These are phyloP conservation scores for Tylopilus balloui DNA, from an alignment of 768 basidiomycete species.

Conservation along the genomic window DNA sequence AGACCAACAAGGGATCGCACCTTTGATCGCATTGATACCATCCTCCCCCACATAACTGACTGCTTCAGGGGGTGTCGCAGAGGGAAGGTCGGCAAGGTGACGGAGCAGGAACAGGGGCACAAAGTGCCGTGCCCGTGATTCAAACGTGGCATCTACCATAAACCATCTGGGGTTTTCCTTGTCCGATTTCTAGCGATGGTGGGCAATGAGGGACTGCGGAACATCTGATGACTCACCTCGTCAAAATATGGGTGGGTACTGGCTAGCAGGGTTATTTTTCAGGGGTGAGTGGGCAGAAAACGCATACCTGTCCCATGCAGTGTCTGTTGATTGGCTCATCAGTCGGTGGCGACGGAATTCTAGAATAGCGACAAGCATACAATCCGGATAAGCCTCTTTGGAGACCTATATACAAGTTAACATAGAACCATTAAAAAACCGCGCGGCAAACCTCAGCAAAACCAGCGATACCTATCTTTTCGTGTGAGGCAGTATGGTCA, in stretches of 20 bases:
- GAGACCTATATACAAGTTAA: constrained; percentile 46
- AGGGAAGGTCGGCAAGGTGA: constrained; percentile 45
- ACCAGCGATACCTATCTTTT: constrained; percentile 61
- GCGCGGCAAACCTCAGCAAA: constrained; percentile 64
- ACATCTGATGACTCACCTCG: constrained; percentile 38
- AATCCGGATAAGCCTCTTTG: constrained; percentile 86
- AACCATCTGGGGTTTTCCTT: constrained; percentile 79
- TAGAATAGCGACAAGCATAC: constrained; percentile 41
- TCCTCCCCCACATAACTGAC: constrained; percentile 64
- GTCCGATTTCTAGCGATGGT: constrained; percentile 62
- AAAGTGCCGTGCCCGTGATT: constrained; percentile 61
- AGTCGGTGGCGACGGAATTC: constrained; percentile 3
- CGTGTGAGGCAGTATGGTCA: constrained; percentile 4
- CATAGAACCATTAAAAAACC: background rate
- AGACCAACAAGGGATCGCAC: constrained; percentile 33
- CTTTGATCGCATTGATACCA: constrained; percentile 60
- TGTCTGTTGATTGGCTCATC: constrained; percentile 46
- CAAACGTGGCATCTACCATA: constrained; percentile 83
- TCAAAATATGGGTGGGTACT: constrained; percentile 81
- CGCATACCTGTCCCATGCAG: constrained; percentile 83
- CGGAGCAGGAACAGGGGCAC: constrained; percentile 75
- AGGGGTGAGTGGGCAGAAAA: background rate
- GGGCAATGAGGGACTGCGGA: background rate
- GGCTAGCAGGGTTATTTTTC: constrained; percentile 8
- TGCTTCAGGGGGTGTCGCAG: constrained; percentile 42